A percentile compares a stretch with the other conserved stretches of the same genome.
phyloP scores from a whole-genome alignment of 2,329 filamentous ascomycete genomes.

The Alternaria solani region DNA sequence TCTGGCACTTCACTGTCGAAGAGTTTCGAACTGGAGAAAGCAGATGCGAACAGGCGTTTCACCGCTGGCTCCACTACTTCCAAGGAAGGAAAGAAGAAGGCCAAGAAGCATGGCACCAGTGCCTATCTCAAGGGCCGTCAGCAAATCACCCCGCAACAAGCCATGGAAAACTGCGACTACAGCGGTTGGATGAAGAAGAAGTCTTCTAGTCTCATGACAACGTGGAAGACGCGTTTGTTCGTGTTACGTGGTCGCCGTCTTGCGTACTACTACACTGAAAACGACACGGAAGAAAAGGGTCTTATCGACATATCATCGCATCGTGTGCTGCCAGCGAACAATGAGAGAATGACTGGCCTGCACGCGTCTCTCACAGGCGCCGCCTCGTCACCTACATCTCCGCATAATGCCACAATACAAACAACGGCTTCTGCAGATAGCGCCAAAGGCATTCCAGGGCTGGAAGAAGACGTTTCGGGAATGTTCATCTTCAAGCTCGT shows the following conservation, averaged over 20 bases:
- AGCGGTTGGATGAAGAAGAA: slow-evolving; percentile 99
- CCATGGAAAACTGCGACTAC: slow-evolving; percentile 87
- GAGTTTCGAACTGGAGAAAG: slow-evolving; percentile 82
- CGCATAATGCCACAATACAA: slow-evolving; percentile 51
- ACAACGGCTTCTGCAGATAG: slow-evolving; percentile 52
- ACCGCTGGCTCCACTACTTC: slow-evolving; percentile 56
- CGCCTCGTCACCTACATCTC: slow-evolving; percentile 71
- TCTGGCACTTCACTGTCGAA: slow-evolving; percentile 65
- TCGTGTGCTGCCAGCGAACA: slow-evolving; percentile 92
- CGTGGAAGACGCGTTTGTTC: slow-evolving; percentile 97
- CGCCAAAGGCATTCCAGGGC: slow-evolving; percentile 38
- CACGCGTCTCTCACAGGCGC: slow-evolving; percentile 92
- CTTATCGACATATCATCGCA: slow-evolving; percentile 98
- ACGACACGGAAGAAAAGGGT: slow-evolving; percentile 90
- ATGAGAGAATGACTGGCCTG: slow-evolving; percentile 86
- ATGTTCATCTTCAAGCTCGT: slow-evolving; percentile 99
- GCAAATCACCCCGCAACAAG: slow-evolving; percentile 81
- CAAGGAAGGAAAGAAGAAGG: slow-evolving; percentile 54
- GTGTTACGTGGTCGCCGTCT: slow-evolving; percentile 89
- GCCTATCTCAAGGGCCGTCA: slow-evolving; percentile 88
- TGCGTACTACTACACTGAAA: slow-evolving; percentile 95
- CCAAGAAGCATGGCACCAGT: slow-evolving; percentile 92
- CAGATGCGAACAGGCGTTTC: slow-evolving; percentile 54
- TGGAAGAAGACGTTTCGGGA: slow-evolving; percentile 61
- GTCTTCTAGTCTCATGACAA: slow-evolving; percentile 93